Evolutionary conservation across 768 basidiomycete genomes (phyloP).

Genomic region (Hemileccinum rubropunctum): DNA sequence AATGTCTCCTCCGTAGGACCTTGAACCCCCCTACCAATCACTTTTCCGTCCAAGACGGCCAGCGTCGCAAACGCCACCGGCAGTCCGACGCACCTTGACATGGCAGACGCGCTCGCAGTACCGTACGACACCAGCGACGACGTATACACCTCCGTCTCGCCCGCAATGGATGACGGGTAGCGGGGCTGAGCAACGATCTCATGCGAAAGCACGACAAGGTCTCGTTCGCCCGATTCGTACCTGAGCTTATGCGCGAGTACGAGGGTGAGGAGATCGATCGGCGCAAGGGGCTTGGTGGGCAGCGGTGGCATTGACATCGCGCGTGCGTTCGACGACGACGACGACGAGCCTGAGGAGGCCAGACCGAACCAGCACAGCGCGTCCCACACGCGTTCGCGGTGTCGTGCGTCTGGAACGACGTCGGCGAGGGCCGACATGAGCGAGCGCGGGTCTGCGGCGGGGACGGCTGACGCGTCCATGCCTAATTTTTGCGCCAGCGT

Average conservation of each 20-base stretch:
- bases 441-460: constrained; percentile 30
- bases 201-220: constrained; percentile 85
- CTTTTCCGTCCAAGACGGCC: constrained; percentile 61
- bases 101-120: constrained; percentile 60
- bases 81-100: constrained; percentile 88
- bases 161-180: neutral
- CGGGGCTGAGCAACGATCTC: constrained; percentile 57
- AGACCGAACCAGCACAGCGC: constrained; percentile 45
- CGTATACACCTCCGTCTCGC: constrained; percentile 53
- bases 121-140: constrained; percentile 69
- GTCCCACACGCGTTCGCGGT: constrained; percentile 29
- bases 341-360: neutral
- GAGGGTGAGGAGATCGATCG: constrained; percentile 73
- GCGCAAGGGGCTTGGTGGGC: constrained; percentile 41
- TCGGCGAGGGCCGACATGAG: constrained; percentile 32
- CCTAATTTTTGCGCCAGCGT: constrained; percentile 31
- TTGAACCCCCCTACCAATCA: constrained; percentile 55
- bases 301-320: constrained; percentile 34
- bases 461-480: constrained; percentile 14
- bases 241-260: constrained; percentile 69
- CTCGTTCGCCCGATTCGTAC: constrained; percentile 70
- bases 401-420: constrained; percentile 13
- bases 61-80: constrained; percentile 84
- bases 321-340: neutral
- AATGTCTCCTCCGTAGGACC: constrained; percentile 64